Evolutionary conservation across 495 filamentous ascomycete species (phyloP).

Genomic region (Podospora appendiculata): DNA sequence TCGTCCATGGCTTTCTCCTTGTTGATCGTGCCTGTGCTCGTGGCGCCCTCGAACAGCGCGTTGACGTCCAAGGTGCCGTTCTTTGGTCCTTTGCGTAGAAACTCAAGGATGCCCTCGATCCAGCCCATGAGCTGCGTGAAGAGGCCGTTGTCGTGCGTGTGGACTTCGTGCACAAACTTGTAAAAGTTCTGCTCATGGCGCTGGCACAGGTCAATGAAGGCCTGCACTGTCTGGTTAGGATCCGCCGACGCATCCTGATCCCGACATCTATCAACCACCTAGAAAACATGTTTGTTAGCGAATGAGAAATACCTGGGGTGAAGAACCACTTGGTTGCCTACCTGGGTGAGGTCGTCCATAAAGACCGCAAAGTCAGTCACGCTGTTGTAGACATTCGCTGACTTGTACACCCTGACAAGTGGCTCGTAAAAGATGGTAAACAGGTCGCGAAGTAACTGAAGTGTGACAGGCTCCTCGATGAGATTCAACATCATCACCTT

Average conservation of each 20-base stretch:
- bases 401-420: conserved; percentile 93
- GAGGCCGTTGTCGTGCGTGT: conserved; percentile 94
- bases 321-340: conserved; percentile 13
- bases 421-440: conserved; percentile 99
- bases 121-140: conserved; percentile 95
- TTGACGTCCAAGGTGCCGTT: conserved; percentile 87
- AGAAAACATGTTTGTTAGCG: conserved; percentile 1
- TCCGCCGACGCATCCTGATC: conserved; percentile 88
- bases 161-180: conserved; percentile 97
- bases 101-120: conserved; percentile 94
- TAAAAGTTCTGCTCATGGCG: conserved; percentile 96
- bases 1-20: conserved; percentile 65
- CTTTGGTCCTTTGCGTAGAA: conserved; percentile 75
- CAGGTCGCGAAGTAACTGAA: conserved; percentile 88
- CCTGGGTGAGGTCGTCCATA: conserved; percentile 78
- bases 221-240: conserved; percentile 97
- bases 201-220: conserved; percentile 94
- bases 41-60: conserved; percentile 73
- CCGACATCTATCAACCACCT: conserved; percentile 80
- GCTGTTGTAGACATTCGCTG: conserved; percentile 93
- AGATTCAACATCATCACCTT: conserved; percentile 96
- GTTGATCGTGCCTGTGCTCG: conserved; percentile 58
- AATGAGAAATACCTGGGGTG: neutral
- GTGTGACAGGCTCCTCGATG: conserved; percentile 89
- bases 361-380: conserved; percentile 94